Percentiles rank a stretch among this genome's conserved stretches.
Evolutionary conservation across 345 rosid species (phyloP).

Genomic region (Clarkia xantiana): DNA sequence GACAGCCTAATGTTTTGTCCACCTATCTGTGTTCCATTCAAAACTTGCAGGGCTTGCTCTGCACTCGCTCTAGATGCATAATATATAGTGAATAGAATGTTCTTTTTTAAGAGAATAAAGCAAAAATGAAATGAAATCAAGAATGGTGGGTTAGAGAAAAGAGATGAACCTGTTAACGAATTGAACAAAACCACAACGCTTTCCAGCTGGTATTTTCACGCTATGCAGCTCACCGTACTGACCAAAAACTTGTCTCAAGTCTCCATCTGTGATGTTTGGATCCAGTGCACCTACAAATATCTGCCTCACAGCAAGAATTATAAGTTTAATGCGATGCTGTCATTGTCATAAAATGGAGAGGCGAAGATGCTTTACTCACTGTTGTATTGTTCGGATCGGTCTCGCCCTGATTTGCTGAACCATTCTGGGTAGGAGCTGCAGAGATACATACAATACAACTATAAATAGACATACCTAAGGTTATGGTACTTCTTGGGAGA

Average conservation of each 20-base stretch:
- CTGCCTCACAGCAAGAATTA: conserved; percentile 20
- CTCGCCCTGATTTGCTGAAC: conserved; percentile 71
- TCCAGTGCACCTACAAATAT: conserved; percentile 90
- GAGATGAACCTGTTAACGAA: conserved; percentile 50
- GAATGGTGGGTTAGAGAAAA: too few relatives aligned
- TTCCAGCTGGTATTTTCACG: conserved; percentile 88
- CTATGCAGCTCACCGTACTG: conserved; percentile 81
- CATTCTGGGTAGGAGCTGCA: conserved; percentile 68
- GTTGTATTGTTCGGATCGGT: conserved; percentile 90
- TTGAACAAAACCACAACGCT: conserved; percentile 97
- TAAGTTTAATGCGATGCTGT: conserved; percentile 1
- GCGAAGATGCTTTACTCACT: conserved; percentile 36
- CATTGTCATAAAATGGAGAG: conserved; percentile 6
- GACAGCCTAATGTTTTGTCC: conserved; percentile 85
- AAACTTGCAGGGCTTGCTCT: conserved; percentile 56
- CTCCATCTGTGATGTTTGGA: conserved; percentile 74
- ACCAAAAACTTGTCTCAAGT: conserved; percentile 57
- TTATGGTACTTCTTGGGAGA: neutral
- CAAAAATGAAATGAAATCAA: too few relatives aligned
- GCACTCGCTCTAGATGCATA: conserved; percentile 38
- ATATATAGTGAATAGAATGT: neutral
- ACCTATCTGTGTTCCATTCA: conserved; percentile 80
- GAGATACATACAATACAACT: conserved; percentile 15
- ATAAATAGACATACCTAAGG: conserved; percentile 13
- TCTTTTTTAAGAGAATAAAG: neutral